Evolutionary conservation across 2,329 filamentous ascomycete species (phyloP), one percentile per base, ranked within the genome.

Genomic region (Colletotrichum truncatum): DNA sequence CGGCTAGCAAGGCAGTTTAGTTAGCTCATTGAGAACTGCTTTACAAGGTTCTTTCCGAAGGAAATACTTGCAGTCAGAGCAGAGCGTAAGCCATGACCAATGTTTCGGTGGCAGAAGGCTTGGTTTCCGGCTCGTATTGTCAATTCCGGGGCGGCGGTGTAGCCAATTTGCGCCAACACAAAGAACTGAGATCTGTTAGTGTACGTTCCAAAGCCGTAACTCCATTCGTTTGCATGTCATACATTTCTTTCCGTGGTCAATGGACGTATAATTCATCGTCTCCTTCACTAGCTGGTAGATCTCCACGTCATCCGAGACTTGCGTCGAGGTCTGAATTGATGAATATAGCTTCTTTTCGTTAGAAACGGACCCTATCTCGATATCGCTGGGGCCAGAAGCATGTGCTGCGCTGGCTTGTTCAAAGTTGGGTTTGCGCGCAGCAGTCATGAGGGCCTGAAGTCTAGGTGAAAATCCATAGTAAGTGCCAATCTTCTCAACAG

Each of bases 191-290:
- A 69, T 36, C 46, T 55, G 48, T 30, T 32, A 48, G 25, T 16
- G 28, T 12, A 8, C 6, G 16, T 21, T 9, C 6, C 28, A 36
- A 10, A 39, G 9, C 10, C n/a, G 26, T 30, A 30, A n/a, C n/a
- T 21, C 18, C 7, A 14, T 7, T 26, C 14, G 14, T 12, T n/a
- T 18, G 10, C 16, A 23, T 3, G 4, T 74, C 81, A 71, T 78
- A 88, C 90, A 92, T 73, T 82, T 84, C 14, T 83, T 78, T 0
- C 90, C 91, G 74, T 90, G 86, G 70, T 94, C 91, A 12, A 92
- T 85, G 1, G 90, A 91, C 12, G 89, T 90, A 75, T 91, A 94
- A 73, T 93, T 91, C 82, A 91, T 91, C n/a, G 92, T 89, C 58
- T 90, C 85, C 67, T 91, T 84, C 6, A 91, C 86, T 41, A 93